A percentile compares a stretch with the other conserved stretches of the same genome.
Conservation (phyloP, 2,329 filamentous ascomycete species). For the Cephalotrichum gorgonifer region DNA sequence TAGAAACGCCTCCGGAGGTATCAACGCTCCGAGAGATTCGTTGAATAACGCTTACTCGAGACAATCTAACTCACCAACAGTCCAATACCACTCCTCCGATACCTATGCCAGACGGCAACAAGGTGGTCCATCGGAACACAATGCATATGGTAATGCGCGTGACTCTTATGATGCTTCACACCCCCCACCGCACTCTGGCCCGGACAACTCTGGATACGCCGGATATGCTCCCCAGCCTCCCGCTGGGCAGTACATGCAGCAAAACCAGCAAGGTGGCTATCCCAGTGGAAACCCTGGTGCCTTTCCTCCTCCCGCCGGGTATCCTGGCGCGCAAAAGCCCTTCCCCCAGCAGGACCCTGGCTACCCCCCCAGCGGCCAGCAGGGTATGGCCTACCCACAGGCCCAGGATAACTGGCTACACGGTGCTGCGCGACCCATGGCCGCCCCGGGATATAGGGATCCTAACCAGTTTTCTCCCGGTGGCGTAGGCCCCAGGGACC, state of each 20-base stretch:
- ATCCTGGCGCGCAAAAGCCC: neutral
- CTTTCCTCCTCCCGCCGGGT: neutral
- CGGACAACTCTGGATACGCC: slow-evolving; percentile 1
- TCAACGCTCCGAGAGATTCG: slow-evolving; percentile 38
- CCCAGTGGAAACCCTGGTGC: slow-evolving; percentile 1
- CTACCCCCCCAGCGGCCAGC: neutral
- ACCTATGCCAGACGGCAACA: slow-evolving; percentile 19
- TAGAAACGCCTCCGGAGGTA: slow-evolving; percentile 47
- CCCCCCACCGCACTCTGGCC: neutral
- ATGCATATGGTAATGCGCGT: slow-evolving; percentile 2
- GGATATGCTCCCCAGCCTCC: slow-evolving; percentile 1
- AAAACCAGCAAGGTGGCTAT: neutral
- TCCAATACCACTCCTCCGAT: slow-evolving; percentile 46
- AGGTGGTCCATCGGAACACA: slow-evolving; percentile 3
- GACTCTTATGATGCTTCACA: slow-evolving; percentile 2
- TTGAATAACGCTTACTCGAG: slow-evolving; percentile 33
- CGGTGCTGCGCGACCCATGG: slow-evolving; percentile 3
- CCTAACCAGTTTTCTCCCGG: neutral
- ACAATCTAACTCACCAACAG: slow-evolving; percentile 51
- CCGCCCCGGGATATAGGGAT: slow-evolving; percentile 2
- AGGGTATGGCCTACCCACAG: slow-evolving; percentile 1
- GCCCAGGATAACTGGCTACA: slow-evolving; percentile 4
- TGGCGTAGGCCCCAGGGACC: slow-evolving; percentile 1
- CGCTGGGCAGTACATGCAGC: slow-evolving; percentile 2
- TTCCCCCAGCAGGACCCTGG: slow-evolving; percentile 3